These are phyloP conservation scores for Diplodia mutila DNA, from an alignment of 2,329 filamentous ascomycete species.

Conservation along the genomic window DNA sequence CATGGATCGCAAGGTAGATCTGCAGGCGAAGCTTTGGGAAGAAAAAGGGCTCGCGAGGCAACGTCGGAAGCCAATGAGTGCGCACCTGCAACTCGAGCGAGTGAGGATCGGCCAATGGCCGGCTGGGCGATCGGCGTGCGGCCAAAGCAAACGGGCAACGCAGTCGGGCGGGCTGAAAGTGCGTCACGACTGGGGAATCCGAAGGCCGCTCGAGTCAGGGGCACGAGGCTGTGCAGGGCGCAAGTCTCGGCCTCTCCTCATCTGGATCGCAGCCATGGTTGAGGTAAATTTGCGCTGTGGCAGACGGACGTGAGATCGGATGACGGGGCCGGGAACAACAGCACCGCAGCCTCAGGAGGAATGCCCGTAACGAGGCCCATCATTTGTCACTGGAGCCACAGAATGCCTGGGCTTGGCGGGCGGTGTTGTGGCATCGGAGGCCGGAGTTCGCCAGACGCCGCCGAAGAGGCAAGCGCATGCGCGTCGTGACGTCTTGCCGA, in stretches of 20 bases:
- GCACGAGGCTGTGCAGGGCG: slow-evolving; percentile 21
- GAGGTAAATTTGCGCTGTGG: slow-evolving; percentile 14
- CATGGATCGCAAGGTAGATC: slow-evolving; percentile 19
- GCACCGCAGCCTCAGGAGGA: slow-evolving; percentile 13
- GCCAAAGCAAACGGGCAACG: slow-evolving; percentile 6
- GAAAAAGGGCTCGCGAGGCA: slow-evolving; percentile 8
- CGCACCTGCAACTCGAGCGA: not conserved
- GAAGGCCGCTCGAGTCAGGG: slow-evolving; percentile 14
- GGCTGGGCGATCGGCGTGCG: slow-evolving; percentile 17
- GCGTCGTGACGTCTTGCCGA: slow-evolving; percentile 4
- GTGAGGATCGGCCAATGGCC: slow-evolving; percentile 18
- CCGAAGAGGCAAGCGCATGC: slow-evolving; percentile 9
- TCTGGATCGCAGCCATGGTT: slow-evolving; percentile 20
- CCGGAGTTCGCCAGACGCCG: slow-evolving; percentile 14
- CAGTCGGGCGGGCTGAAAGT: slow-evolving; percentile 20
- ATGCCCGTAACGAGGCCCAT: slow-evolving; percentile 9
- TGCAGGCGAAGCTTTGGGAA: slow-evolving; percentile 21
- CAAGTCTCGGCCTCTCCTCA: slow-evolving; percentile 15
- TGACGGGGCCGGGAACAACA: slow-evolving; percentile 10
- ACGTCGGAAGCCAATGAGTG: slow-evolving; percentile 13
- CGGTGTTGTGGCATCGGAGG: slow-evolving; percentile 16
- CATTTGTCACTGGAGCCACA: slow-evolving; percentile 21
- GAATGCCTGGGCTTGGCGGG: slow-evolving; percentile 20
- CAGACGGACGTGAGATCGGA: slow-evolving; percentile 20
- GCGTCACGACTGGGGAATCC: slow-evolving; percentile 15